Evolutionary conservation across 768 basidiomycete species (phyloP), one percentile per base, ranked within the genome.

Genomic region (Suillus clintonianus): DNA sequence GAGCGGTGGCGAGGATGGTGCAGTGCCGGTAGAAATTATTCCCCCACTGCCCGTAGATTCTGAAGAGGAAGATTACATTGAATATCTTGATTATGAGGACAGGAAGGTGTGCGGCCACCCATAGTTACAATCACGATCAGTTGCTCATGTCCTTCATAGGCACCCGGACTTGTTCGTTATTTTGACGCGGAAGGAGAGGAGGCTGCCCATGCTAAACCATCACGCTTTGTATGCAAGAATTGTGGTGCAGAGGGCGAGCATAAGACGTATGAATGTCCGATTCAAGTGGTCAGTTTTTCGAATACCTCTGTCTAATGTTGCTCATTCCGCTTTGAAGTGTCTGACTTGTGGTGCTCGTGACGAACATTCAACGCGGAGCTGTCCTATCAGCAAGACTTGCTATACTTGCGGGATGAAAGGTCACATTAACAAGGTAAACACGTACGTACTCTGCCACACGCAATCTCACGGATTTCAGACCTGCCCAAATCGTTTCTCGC

Each of bases 391-490:
- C 75, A 93, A 93, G 74, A 87, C 84, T 0, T 94, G 92, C 70
- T 94, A 86, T 69, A 83, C 80, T 4, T 94, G 92, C 68, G 90
- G 90, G 17, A 91, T 92, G 90, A 91, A 90, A 71, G 92, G 92
- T 2, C 92, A 93, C 70, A 85, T 92, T 61, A 90, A 83, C 66
- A 81, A 78, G 62, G 92, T 91, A 67, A 56, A 60, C 39, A 19
- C 32, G 11, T 30, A 0, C 14, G 30, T 47, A 36, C 39, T 55
- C 17, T 43, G 45, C 30, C 34, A 45, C 41, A 41, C 41, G 48
- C 43, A 65, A 22, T 50, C 63, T 53, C 60, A 51, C 27, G 11
- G 50, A 9, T 57, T 54, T 42, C 69, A 91, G 89, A 84, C 82
- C n/a, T 93, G 90, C 71, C 90, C 92, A 4, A 90, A 92, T 73